Evolutionary conservation across 768 basidiomycete species (phyloP), one percentile per base, ranked within the genome.

Genomic region (Inosperma sp.): DNA sequence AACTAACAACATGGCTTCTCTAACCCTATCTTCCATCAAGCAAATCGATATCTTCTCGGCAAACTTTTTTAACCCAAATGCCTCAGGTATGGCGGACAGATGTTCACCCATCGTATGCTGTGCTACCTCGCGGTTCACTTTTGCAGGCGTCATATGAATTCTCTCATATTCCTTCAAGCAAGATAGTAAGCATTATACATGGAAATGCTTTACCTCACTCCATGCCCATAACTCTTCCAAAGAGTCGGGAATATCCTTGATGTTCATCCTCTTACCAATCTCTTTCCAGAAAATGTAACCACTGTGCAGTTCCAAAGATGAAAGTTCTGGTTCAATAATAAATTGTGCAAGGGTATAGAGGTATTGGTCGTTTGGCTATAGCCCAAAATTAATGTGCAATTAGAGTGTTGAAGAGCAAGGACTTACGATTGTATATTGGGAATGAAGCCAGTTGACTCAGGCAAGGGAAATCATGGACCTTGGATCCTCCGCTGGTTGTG

Each of bases 1-100:
- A 8, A 67, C 68, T 22, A 52, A 78, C 77, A 76, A 70, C 76
- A 79, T 76, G 6, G 74, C 72, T 12, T 69, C 62, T 16, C 77
- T 65, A 0, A 74, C 69, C n/a, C 59, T 56, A 9, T 78, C 74
- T 5, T 76, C 74, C 27, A 80, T 50, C 19, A 77, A 45, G 35
- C 70, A 68, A 10, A 71, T 56, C 0, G 65, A 55, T n/a, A 76
- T 47, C 6, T 62, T 59, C 45, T 67, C 52, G 2, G 56, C 64
- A 52, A 78, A 69, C 0, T 55, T 37, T 34, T 70, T 72, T 30
- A 78, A 34, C 3, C 76, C 72, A 19, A 76, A 62, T 0, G 55
- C 49, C 8, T 65, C 48, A 0, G 77, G 76, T 5, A 72, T 64
- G 19, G 63, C 53, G 39, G 66, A 62, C 1, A 78, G 60, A 2